Evolutionary conservation across 148 eudicot species (phyloP), one percentile per base, ranked within the genome.

Genomic region (Drosera capensis): DNA sequence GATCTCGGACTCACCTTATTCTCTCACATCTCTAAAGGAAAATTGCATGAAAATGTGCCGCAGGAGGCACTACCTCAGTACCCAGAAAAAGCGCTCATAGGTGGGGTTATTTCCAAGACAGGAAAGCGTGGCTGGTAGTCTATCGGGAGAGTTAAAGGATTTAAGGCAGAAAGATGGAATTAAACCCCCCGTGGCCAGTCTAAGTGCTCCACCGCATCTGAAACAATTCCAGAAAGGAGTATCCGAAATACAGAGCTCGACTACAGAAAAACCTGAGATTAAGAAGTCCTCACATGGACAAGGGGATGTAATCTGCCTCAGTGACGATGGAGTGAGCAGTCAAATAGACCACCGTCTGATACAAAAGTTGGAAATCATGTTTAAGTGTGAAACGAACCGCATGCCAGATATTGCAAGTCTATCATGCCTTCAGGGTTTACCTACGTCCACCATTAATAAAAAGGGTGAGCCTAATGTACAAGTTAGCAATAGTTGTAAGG

Each of bases 321-420:
- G 88, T 62, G 99, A 92, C 67, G 99, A 85, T 58, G 99, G 85
- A 50, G 82, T 49, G 95, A 78, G 47, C 68, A 60, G 52, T 59
- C 67, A 20, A 51, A 48, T 46, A 44, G 18, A 17, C 46, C 58
- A 55, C 37, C 23, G 43, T 20, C 55, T 49, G 55, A 34, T 65
- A 57, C 25, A 13, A 54, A 63, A 49, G 60, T 31, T 55, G 80
- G 48, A 48, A 36, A 41, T 41, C 65, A 49, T 25, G 57, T 45
- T n/a, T 42, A 62, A 60, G 54, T 57, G 37, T 53, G 69, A 72
- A 50, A 49, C 22, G 37, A 46, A 16, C 23, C 49, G 52, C 49
- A 59, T 54, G 22, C 58, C 67, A 14, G 48, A 61, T 55, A 56
- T 61, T 18, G 54, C 52, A 20, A 44, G 59, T 24, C 49, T 51